Conservation (phyloP, 768 basidiomycete species). For the Boletus insuetus region DNA sequence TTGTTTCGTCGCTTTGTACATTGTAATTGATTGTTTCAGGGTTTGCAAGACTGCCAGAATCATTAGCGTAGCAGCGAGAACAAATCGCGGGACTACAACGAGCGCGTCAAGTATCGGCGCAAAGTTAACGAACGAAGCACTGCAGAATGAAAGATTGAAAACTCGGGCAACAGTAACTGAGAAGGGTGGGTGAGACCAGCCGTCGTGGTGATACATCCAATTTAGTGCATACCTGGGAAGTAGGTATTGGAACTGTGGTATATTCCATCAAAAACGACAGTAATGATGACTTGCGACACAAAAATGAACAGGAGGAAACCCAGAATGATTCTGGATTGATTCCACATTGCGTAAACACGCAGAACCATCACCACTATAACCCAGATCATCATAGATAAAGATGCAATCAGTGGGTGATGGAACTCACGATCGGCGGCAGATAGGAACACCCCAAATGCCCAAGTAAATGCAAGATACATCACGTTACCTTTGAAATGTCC, state of each 20-base stretch:
- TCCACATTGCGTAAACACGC: conserved; percentile 3
- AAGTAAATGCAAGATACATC: not conserved
- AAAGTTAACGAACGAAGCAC: not conserved
- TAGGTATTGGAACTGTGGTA: not conserved
- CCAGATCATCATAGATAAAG: not conserved
- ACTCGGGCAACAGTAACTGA: not conserved
- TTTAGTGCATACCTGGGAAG: not conserved
- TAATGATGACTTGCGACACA: not conserved
- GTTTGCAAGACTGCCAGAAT: not conserved
- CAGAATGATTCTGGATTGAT: not conserved
- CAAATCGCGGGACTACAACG: not conserved
- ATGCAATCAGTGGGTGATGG: too few species aligned
- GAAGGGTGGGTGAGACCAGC: too few species aligned
- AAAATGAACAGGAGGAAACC: not conserved
- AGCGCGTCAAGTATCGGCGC: not conserved
- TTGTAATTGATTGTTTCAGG: not conserved
- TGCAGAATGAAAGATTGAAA: not conserved
- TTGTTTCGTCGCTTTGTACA: conserved; percentile 3
- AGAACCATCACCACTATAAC: conserved; percentile 1
- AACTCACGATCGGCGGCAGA: not conserved
- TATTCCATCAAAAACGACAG: not conserved
- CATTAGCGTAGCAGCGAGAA: not conserved
- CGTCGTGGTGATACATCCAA: not conserved
- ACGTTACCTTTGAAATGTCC: not conserved
- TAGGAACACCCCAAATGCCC: not conserved